These are phyloP conservation scores for Poa pratensis DNA, from an alignment of 176 grass and related monocot species.

Conservation along the genomic window DNA sequence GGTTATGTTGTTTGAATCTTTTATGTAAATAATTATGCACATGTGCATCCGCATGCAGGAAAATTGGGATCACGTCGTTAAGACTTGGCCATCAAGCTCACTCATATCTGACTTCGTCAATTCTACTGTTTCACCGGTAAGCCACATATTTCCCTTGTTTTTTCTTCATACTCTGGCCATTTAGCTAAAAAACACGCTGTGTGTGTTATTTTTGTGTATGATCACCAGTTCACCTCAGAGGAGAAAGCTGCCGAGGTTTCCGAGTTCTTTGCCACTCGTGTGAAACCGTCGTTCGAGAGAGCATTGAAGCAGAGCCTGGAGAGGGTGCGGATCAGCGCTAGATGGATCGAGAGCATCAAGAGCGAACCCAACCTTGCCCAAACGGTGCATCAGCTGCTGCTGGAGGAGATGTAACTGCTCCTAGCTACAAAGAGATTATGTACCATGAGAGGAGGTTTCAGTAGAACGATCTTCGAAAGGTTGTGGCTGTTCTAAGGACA, in stretches of 20 bases:
- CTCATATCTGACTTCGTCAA: slow-evolving; percentile 65
- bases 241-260: slow-evolving; percentile 72
- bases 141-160: neutral
- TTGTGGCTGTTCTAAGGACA: neutral
- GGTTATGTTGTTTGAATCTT: neutral
- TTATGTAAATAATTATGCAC: neutral
- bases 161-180: neutral
- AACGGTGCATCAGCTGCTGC: slow-evolving; percentile 54
- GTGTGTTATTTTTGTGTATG: neutral
- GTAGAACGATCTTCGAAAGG: neutral
- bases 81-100: slow-evolving; percentile 68
- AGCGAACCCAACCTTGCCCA: slow-evolving; percentile 57
- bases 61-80: slow-evolving; percentile 75
- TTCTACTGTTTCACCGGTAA: slow-evolving; percentile 58
- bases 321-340: slow-evolving; percentile 66
- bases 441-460: neutral
- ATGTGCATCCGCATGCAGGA: slow-evolving; percentile 42
- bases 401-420: neutral
- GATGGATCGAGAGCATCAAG: slow-evolving; percentile 63
- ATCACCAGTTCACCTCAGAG: slow-evolving; percentile 61
- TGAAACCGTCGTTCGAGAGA: slow-evolving; percentile 77
- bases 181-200: neutral
- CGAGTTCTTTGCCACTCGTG: slow-evolving; percentile 58
- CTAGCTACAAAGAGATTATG: neutral
- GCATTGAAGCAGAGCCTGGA: slow-evolving; percentile 81